Conservation (phyloP, 1,139 yeast genomes). For the Kodamaea anthophila region DNA sequence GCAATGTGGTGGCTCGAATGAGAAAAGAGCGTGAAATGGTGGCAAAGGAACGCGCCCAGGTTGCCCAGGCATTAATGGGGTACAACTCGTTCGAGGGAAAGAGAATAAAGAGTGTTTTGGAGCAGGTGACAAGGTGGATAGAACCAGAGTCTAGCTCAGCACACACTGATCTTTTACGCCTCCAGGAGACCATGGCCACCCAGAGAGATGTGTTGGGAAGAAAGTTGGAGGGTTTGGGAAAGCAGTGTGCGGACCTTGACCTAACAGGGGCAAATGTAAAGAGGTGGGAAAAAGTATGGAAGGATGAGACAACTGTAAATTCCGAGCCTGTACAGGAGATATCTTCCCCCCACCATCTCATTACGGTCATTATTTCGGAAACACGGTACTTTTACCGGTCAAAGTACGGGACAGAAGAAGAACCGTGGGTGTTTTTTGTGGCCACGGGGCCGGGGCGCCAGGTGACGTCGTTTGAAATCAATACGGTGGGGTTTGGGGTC, state of each 20-base stretch:
- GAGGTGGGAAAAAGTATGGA: neutral
- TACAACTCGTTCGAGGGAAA: slow-evolving; percentile 35
- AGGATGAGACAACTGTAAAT: slow-evolving; percentile 1
- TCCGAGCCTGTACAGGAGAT: too few species aligned
- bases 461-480: slow-evolving; percentile 15
- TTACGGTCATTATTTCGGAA: slow-evolving; percentile 27
- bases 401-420: slow-evolving; percentile 8
- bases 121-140: slow-evolving; percentile 17
- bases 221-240: slow-evolving; percentile 15
- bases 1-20: slow-evolving; percentile 16
- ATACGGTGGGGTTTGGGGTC: slow-evolving; percentile 17
- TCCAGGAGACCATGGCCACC: slow-evolving; percentile 15
- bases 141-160: slow-evolving; percentile 14
- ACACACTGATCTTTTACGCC: slow-evolving; percentile 17
- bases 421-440: slow-evolving; percentile 13
- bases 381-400: slow-evolving; percentile 19
- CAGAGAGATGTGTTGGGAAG: slow-evolving; percentile 15
- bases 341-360: slow-evolving; percentile 23
- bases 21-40: slow-evolving; percentile 13
- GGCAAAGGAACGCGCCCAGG: slow-evolving; percentile 14
- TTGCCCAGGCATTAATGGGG: slow-evolving; percentile 21
- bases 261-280: slow-evolving; percentile 18
- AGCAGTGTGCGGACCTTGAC: slow-evolving; percentile 17
- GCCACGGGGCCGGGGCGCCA: slow-evolving; percentile 9
- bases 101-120: slow-evolving; percentile 21